Base-by-base conservation (phyloP, 768 basidiomycete genomes). In the Termitomyces bulborhizus region DNA sequence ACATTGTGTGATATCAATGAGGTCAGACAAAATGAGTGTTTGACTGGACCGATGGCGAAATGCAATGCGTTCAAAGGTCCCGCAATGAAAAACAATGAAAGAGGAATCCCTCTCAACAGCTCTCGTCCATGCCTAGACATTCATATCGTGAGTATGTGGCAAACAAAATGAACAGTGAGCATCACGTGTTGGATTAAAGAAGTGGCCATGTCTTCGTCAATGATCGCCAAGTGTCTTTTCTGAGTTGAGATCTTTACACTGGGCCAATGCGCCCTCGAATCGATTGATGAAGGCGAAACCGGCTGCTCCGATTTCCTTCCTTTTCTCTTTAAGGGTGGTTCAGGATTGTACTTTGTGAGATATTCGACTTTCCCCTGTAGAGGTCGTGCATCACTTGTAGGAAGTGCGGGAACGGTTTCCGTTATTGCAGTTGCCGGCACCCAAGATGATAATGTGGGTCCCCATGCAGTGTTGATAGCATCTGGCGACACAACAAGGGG, bases 21-120 rank as follows among this genome's bases (percentile, higher is more conserved):
- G 26, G 16, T 54, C 49, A 1, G 57, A 54, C 4, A 59, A 27
- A 11, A 55, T 32, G 26, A 59, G 54, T 6, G 54, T 56, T 51
- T 51, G 54, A n/a, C 41, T 50, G 1, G 24, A 24, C 1, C 57
- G 53, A 47, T 58, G 57, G 6, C 57, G 57, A 46, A 55, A 57
- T 2, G 37, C 56, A 15, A 57, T 57, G 11, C 56, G 26, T 18
- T 53, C 51, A 4, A 47, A 52, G 34, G 48, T 34, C 0, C 49
- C 51, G 12, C 54, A 47, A 37, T 47, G 46, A 39, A 59, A 9
- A 7, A 54, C 46, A 21, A 59, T 48, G 46, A 59, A 59, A 36
- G 53, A 45, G 3, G 47, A 45, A 39, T 58, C 57, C 15, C 44
- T 46, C 11, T 58, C 49, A 9, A 55, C 53, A 1, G 54, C 57